phyloP scores from a whole-genome alignment of 768 basidiomycete genomes.

The Zangia roseola region DNA sequence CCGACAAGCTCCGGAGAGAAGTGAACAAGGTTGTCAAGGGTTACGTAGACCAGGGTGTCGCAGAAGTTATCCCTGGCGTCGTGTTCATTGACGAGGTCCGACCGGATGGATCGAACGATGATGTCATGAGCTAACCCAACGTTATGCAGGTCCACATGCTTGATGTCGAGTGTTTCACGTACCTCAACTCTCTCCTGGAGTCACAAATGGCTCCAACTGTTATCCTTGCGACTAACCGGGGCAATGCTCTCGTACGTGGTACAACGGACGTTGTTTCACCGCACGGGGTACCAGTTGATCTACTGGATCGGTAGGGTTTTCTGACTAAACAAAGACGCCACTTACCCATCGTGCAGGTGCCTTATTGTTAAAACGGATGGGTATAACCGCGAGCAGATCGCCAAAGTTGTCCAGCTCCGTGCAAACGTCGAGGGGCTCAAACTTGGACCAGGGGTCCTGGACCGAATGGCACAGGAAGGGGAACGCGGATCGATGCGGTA shows the following conservation, averaged over 20 bases:
- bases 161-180: slow-evolving; percentile 99
- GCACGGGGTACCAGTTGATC: slow-evolving; percentile 91
- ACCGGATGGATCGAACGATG: neutral
- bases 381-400: slow-evolving; percentile 82
- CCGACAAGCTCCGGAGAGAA: slow-evolving; percentile 92
- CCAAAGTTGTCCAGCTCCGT: slow-evolving; percentile 81
- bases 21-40: slow-evolving; percentile 97
- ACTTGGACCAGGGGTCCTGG: slow-evolving; percentile 72
- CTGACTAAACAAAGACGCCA: neutral
- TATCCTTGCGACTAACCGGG: slow-evolving; percentile 94
- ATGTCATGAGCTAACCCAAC: slow-evolving; percentile 2
- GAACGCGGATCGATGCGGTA: slow-evolving; percentile 80
- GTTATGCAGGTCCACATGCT: slow-evolving; percentile 90
- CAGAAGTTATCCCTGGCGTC: slow-evolving; percentile 96
- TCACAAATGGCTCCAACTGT: slow-evolving; percentile 98
- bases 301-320: slow-evolving; percentile 76
- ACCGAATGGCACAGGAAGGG: slow-evolving; percentile 78
- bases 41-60: slow-evolving; percentile 97
- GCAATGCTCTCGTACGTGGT: slow-evolving; percentile 88
- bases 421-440: slow-evolving; percentile 85
- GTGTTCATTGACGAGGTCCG: slow-evolving; percentile 97
- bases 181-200: slow-evolving; percentile 93
- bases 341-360: slow-evolving; percentile 48
- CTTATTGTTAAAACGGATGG: slow-evolving; percentile 93
- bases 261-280: slow-evolving; percentile 90